These are phyloP conservation scores for Pichia deserticola DNA, from an alignment of 805 yeast genomes.

Conservation along the genomic window DNA sequence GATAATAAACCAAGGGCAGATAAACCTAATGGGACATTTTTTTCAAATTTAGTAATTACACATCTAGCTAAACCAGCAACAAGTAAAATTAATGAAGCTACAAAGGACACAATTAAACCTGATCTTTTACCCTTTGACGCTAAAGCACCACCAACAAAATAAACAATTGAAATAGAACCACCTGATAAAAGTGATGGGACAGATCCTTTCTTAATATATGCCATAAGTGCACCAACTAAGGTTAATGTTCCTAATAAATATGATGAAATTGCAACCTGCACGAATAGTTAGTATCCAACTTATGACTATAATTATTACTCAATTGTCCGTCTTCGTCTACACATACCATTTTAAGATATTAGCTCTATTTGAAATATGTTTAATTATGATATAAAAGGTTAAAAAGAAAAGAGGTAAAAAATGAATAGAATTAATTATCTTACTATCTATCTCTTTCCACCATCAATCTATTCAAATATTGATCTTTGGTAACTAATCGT, in stretches of 20 bases:
- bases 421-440: too few species aligned
- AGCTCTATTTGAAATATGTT: too few species aligned
- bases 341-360: too few species aligned
- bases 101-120: slow-evolving; percentile 77
- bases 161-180: slow-evolving; percentile 46
- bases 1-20: slow-evolving; percentile 57
- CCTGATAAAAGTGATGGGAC: slow-evolving; percentile 81
- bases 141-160: slow-evolving; percentile 69
- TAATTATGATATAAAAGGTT: too few species aligned
- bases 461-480: too few species aligned
- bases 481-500: too few species aligned
- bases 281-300: background rate
- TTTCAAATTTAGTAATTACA: slow-evolving; percentile 43
- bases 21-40: slow-evolving; percentile 70
- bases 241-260: slow-evolving; percentile 17
- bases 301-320: too few species aligned
- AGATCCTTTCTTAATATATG: slow-evolving; percentile 51
- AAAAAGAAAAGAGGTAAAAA: too few species aligned
- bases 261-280: slow-evolving; percentile 7
- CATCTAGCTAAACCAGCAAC: slow-evolving; percentile 65
- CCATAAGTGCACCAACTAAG: slow-evolving; percentile 27
- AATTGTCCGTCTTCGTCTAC: too few species aligned
- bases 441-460: too few species aligned
- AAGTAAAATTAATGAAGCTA: slow-evolving; percentile 57
- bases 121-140: slow-evolving; percentile 63